A percentile compares a stretch with the other conserved stretches of the same genome.
Conservation (phyloP, 345 rosid genomes). For the Eucalyptus dawsonii region DNA sequence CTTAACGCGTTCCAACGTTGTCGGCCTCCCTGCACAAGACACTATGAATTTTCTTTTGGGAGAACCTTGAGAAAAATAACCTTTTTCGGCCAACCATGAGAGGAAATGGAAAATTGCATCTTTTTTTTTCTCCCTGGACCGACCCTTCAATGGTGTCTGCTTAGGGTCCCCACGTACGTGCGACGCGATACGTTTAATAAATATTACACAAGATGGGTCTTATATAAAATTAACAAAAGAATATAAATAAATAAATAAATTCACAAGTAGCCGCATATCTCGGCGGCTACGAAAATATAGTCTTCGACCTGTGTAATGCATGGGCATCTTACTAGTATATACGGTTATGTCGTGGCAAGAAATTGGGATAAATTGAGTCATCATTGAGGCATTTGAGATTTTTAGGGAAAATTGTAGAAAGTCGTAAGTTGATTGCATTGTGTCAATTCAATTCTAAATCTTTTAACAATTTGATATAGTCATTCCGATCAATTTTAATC, state of each 20-base stretch:
- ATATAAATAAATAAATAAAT: not conserved
- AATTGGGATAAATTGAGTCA: not conserved
- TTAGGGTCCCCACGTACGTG: not conserved
- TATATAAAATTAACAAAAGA: not conserved
- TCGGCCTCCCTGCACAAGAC: not conserved
- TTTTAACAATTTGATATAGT: too few relatives aligned
- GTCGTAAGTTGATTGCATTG: fast-evolving
- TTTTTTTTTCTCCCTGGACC: not conserved
- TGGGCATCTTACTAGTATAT: not conserved
- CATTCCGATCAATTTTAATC: fast-evolving
- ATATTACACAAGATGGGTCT: not conserved
- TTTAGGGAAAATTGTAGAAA: not conserved
- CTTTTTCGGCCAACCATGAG: not conserved
- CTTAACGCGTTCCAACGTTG: not conserved
- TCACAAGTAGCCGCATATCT: not conserved
- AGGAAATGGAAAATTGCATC: not conserved
- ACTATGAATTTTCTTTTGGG: not conserved
- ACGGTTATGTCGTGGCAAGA: not conserved
- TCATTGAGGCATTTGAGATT: not conserved
- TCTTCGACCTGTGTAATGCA: not conserved
- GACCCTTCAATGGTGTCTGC: not conserved
- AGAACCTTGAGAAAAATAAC: not conserved
- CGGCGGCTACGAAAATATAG: not conserved
- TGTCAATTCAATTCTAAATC: fast-evolving
- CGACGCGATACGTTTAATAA: not conserved